A percentile compares a stretch with the other conserved stretches of the same genome.
Conservation (phyloP, 768 basidiomycete genomes). For the Mycena floridula region DNA sequence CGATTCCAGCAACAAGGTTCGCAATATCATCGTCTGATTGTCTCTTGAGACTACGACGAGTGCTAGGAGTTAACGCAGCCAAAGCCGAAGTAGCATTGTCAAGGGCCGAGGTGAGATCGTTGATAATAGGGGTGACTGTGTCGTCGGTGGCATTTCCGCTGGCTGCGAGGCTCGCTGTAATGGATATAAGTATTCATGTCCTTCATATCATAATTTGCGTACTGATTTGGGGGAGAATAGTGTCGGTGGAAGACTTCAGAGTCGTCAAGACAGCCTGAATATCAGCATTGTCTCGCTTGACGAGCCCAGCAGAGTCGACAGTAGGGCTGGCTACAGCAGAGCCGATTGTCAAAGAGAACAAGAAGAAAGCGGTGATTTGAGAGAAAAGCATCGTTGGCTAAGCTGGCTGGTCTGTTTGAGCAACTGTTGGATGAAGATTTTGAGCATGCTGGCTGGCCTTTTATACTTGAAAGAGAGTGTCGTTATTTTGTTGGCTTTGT, state of each 20-base stretch:
- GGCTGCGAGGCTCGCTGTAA: constrained; percentile 47
- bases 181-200: constrained; percentile 12
- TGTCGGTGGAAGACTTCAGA: constrained; percentile 13
- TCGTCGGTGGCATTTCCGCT: constrained; percentile 59
- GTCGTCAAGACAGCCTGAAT: constrained; percentile 13
- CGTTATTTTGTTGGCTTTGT: too few relatives aligned
- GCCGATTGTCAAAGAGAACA: too few relatives aligned
- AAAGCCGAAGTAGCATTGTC: constrained; percentile 16
- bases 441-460: too few relatives aligned
- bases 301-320: too few relatives aligned
- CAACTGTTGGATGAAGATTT: too few relatives aligned
- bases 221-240: constrained; percentile 18
- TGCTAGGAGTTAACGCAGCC: constrained; percentile 7
- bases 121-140: constrained; percentile 23
- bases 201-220: constrained; percentile 9
- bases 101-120: constrained; percentile 14
- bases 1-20: constrained; percentile 16
- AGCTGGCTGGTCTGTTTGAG: too few relatives aligned
- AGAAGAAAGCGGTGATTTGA: too few relatives aligned
- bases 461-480: too few relatives aligned
- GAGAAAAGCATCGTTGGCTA: too few relatives aligned
- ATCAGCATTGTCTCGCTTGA: constrained; percentile 10
- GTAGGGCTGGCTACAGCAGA: too few relatives aligned
- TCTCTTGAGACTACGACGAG: constrained; percentile 12
- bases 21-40: constrained; percentile 21